Conservation (phyloP, 441 rosid species). For the Populus hybrid region DNA sequence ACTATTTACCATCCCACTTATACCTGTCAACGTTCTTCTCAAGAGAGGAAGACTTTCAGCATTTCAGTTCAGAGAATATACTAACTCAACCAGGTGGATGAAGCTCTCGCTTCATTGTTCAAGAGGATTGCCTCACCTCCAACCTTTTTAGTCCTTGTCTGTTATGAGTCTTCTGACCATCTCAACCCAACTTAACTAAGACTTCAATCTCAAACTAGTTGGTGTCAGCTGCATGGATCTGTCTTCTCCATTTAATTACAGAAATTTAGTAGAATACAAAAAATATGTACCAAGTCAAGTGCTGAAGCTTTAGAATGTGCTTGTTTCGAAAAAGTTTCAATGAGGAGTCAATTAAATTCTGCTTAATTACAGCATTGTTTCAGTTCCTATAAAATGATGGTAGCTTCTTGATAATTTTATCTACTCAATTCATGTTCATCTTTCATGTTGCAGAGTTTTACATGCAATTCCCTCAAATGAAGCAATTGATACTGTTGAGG, state of each 20-base stretch:
- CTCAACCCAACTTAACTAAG: not conserved
- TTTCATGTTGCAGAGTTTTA: constrained; percentile 62
- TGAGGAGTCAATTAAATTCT: not conserved
- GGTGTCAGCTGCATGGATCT: not conserved
- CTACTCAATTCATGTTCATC: not conserved
- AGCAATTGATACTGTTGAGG: constrained; percentile 85
- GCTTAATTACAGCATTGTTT: not conserved
- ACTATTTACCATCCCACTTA: not conserved
- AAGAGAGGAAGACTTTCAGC: not conserved
- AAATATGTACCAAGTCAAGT: not conserved
- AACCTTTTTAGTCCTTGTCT: not conserved
- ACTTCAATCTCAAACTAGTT: not conserved
- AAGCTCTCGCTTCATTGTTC: not conserved
- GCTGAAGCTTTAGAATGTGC: not conserved
- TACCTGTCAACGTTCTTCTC: not conserved
- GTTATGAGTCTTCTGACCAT: not conserved
- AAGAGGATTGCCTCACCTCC: not conserved
- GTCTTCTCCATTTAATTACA: not conserved
- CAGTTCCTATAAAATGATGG: not conserved
- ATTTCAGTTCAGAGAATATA: not conserved
- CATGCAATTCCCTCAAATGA: constrained; percentile 89
- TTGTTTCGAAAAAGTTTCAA: constrained; percentile 1
- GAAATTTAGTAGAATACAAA: not conserved
- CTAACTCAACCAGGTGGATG: not conserved
- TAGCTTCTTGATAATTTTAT: not conserved